Conservation (phyloP, 225 moss, liverwort and hornwort genomes). For the Sphagnum tenellum region DNA sequence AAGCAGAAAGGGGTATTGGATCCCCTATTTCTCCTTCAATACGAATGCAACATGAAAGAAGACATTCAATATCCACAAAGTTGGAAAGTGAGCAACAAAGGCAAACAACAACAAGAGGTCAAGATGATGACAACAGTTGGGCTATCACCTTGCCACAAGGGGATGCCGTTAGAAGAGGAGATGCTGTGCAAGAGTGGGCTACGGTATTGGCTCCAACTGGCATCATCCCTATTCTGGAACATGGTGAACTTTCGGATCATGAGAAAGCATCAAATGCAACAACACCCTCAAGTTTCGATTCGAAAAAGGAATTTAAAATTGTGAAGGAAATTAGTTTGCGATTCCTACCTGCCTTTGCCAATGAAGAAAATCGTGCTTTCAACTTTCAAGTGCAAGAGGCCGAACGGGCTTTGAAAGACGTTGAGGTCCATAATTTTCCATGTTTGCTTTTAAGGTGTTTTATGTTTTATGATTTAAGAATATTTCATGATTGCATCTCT, state of each 20-base stretch:
- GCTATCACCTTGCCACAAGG: conserved; percentile 24
- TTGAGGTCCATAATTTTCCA: conserved; percentile 23
- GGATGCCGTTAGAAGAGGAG: conserved; percentile 11
- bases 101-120: not conserved
- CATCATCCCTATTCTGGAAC: conserved; percentile 5
- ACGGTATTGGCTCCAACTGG: conserved; percentile 10
- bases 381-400: conserved; percentile 53
- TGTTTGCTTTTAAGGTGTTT: not conserved
- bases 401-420: conserved; percentile 35
- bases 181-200: conserved; percentile 21
- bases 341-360: conserved; percentile 85
- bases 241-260: not conserved
- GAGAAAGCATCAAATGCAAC: conserved; percentile 8
- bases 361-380: conserved; percentile 64
- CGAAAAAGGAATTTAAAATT: conserved; percentile 43
- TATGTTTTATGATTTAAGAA: not conserved
- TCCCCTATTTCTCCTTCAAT: conserved; percentile 2
- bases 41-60: conserved; percentile 1
- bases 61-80: not conserved
- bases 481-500: not conserved
- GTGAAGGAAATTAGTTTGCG: conserved; percentile 64
- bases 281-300: conserved; percentile 27
- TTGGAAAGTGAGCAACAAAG: not conserved
- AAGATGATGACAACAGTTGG: conserved; percentile 13
- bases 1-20: conserved; percentile 9